Base-by-base conservation (phyloP, 371 early-diverging fungal species). In the Mortierella sp. region DNA sequence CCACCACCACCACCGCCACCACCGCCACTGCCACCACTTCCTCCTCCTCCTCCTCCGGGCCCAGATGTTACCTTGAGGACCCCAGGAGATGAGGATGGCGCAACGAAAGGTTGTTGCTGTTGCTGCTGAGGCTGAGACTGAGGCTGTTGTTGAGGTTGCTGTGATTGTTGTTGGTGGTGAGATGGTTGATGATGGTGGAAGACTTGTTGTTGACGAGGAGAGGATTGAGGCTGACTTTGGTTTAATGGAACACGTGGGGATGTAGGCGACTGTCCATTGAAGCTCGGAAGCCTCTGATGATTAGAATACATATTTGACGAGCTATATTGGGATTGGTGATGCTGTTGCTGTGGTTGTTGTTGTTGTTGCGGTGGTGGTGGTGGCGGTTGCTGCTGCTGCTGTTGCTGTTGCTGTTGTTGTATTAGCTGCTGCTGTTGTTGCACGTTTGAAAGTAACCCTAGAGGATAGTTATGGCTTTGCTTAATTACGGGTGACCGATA, bases 391-490 rank as follows among this genome's bases (percentile, higher is more conserved):
- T 60, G 61, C 16, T 62, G 62, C 10, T 62, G 64, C 19, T 58
- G 57, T 32, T 40, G 32, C 45, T 50, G 45, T 9, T 15, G 67
- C 11, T 67, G 67, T 36, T 65, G 71, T 1, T 43, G 70, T 45
- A 61, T 19, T 62, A 47, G 3, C 9, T 67, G 67, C 22, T 71
- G 72, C 15, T 24, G 71, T 0, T 33, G 70, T 8, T 45, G 65
- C 22, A 57, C 32, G 3, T 66, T 63, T 19, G 65, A 40, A 40
- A 61, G n/a, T 11, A 70, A 45, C 33, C 57, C 64, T 21, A 36
- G 60, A 2, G 74, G 60, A 28, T 68, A 74, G 48, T 60, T 48
- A 28, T 68, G 74, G 21, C 15, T 50, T 28, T 67, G 62, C 28
- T 55, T 55, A n/a, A 41, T 47, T n/a, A 66, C 13, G 13, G 67